Percentiles rank a stretch among this genome's conserved stretches.
Evolutionary conservation across 805 yeast species (phyloP).

Genomic region (Hanseniaspora occidentalis): DNA sequence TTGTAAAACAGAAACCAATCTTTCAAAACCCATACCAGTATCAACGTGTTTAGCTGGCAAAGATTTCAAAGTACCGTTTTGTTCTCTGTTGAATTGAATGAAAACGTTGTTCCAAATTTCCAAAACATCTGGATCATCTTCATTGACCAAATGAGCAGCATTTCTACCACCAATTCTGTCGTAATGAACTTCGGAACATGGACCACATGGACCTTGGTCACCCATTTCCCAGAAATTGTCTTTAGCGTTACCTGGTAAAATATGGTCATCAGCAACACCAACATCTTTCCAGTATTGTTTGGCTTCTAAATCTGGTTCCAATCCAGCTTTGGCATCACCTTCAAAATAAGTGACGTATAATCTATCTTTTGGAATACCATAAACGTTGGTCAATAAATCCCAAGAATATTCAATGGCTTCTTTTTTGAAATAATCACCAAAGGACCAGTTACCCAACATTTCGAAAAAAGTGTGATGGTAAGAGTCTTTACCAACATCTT

Average conservation of each 20-base stretch:
- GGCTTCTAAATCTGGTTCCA: conserved; percentile 91
- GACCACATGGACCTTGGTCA: conserved; percentile 99
- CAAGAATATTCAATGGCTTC: conserved; percentile 85
- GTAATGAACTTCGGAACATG: conserved; percentile 95
- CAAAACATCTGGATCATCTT: conserved; percentile 95
- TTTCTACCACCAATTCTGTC: conserved; percentile 98
- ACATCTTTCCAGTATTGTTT: conserved; percentile 72
- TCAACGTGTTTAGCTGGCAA: conserved; percentile 94
- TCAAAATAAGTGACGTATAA: conserved; percentile 94
- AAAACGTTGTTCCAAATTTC: conserved; percentile 98
- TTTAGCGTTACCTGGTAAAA: conserved; percentile 76
- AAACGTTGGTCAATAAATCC: conserved; percentile 80
- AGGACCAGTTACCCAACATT: conserved; percentile 99
- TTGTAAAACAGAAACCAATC: conserved; percentile 89
- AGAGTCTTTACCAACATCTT: conserved; percentile 96
- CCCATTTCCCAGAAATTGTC: conserved; percentile 99
- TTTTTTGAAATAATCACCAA: conserved; percentile 95
- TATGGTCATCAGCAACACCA: conserved; percentile 87
- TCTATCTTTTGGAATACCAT: conserved; percentile 66
- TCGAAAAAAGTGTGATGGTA: conserved; percentile 98
- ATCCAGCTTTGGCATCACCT: conserved; percentile 73
- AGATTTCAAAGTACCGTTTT: conserved; percentile 64
- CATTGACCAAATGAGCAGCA: conserved; percentile 79
- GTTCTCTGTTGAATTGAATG: conserved; percentile 92
- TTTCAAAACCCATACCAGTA: conserved; percentile 98